Evolutionary conservation across 2,329 filamentous ascomycete genomes (phyloP), one percentile per base, ranked within the genome.

Genomic region (Phyllosticta capitalensis): DNA sequence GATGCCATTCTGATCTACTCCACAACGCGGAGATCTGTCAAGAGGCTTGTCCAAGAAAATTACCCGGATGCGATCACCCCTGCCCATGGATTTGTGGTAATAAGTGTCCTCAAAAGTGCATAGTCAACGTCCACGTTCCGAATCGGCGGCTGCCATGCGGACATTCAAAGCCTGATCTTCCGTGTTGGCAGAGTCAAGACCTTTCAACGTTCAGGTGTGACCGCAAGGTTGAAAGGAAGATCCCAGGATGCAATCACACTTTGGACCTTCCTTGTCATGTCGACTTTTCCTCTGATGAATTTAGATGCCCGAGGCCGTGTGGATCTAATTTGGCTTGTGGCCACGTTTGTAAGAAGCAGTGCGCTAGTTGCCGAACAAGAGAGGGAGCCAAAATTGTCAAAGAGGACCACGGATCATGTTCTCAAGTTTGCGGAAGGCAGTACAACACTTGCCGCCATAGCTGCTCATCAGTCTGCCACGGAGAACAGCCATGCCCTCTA

Each of bases 391-490:
- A 60, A 14, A 17, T 49, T 1, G n/a, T n/a, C n/a, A n/a, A n/a
- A n/a, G n/a, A n/a, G n/a, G n/a, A n/a, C n/a, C n/a, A 38, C 30
- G 6, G 19, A 24, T 0, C 22, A 58, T 1, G 58, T 63, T 20
- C 61, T 0, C 73, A 78, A 51, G 61, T 51, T 1, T 88, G 84
- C 66, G 76, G 75, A 5, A 74, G 83, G 2, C 66, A 68, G 0
- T 83, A 78, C 63, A 75, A 70, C 0, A 80, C 79, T 0, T 89
- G 86, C 66, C 73, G 70, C 9, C 86, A 89, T 63, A 66, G 62
- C 1, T 89, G 86, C 66, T 33, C 24, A 0, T 59, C 65, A 4
- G 9, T 48, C 0, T 89, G 86, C 61, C 85, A 89, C 64, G 74
- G 69, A 0, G 73, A 72, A 0, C 62, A 68, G 19, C 63, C 67